Evolutionary conservation across 495 filamentous ascomycete genomes (phyloP).

Genomic region (Hyphodiscus hymeniophilus): DNA sequence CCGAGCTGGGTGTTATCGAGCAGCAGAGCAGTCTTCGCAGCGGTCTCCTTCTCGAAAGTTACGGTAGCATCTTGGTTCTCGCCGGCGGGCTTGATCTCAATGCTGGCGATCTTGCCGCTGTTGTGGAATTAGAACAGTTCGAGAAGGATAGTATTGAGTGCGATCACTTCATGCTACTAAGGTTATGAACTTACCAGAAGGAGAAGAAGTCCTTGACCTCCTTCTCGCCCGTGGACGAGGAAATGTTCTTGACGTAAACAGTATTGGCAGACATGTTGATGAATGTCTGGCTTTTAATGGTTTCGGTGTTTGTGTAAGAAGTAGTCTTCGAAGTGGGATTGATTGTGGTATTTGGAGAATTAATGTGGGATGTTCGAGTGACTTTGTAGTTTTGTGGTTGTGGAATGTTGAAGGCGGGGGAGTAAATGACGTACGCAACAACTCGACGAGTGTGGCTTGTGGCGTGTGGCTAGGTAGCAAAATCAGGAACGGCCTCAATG

Average conservation of each 20-base stretch:
- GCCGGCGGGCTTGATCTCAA: constrained; percentile 65
- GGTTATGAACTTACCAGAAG: constrained; percentile 66
- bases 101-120: constrained; percentile 82
- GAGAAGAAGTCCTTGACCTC: constrained; percentile 96
- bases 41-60: constrained; percentile 92
- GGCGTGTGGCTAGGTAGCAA: too few relatives aligned
- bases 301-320: too few relatives aligned
- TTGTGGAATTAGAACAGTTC: neutral
- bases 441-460: too few relatives aligned
- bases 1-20: constrained; percentile 94
- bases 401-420: too few relatives aligned
- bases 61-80: constrained; percentile 74
- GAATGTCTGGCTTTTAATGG: constrained; percentile 6
- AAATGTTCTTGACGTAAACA: constrained; percentile 74
- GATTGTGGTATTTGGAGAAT: too few relatives aligned
- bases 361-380: too few relatives aligned
- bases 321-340: too few relatives aligned
- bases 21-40: constrained; percentile 91
- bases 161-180: neutral
- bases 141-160: constrained; percentile 19
- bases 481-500: too few relatives aligned
- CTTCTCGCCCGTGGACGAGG: constrained; percentile 68
- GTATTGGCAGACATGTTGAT: constrained; percentile 32
- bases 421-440: too few relatives aligned
- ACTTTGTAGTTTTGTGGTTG: too few relatives aligned